Evolutionary conservation across 2,329 filamentous ascomycete species (phyloP).

Genomic region (Curvularia hawaiiensis): DNA sequence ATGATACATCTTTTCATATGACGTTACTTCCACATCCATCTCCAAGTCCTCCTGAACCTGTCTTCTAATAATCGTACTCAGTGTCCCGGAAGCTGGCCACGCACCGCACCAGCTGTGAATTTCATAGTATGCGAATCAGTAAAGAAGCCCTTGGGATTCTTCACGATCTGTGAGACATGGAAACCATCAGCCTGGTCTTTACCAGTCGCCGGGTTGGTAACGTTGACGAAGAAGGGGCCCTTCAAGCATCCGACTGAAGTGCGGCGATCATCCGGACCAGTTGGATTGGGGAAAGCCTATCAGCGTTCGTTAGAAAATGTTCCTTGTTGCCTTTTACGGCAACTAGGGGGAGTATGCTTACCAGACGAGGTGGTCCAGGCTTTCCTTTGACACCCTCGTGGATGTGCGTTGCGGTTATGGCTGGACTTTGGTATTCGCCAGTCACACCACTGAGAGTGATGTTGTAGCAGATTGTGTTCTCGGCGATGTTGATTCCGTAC

Average conservation of each 20-base stretch:
- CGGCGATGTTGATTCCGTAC: conserved; percentile 58
- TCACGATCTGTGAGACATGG: conserved; percentile 57
- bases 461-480: conserved; percentile 55
- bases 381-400: conserved; percentile 56
- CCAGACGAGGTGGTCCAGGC: conserved; percentile 58
- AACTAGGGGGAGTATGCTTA: conserved; percentile 1
- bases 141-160: conserved; percentile 58
- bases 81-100: conserved; percentile 50
- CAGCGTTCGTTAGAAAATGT: neutral
- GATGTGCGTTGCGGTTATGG: conserved; percentile 61
- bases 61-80: neutral
- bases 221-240: conserved; percentile 34
- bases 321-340: neutral
- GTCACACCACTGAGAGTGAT: conserved; percentile 58
- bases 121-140: conserved; percentile 59
- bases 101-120: conserved; percentile 57
- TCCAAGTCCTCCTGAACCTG: neutral
- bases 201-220: conserved; percentile 43
- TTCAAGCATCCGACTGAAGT: conserved; percentile 35
- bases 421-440: conserved; percentile 58
- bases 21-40: neutral
- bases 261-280: conserved; percentile 45
- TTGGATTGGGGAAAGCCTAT: conserved; percentile 32
- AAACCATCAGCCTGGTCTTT: conserved; percentile 56
- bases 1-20: neutral